phyloP scores from a whole-genome alignment of 148 eudicot genomes.

The Arctostaphylos glauca region DNA sequence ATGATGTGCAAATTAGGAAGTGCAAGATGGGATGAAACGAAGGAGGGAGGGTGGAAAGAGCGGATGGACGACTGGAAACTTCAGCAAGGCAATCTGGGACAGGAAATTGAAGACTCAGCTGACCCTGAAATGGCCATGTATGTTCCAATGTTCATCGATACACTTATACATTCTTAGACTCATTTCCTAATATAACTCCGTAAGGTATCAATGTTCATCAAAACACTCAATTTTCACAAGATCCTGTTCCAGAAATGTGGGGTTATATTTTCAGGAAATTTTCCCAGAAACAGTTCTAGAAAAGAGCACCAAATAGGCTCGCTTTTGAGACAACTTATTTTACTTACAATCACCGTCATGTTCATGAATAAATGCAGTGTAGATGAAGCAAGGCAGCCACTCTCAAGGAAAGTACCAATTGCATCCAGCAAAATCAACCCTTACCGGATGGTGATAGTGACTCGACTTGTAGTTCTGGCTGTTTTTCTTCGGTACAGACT shows the following conservation, averaged over 20 bases:
- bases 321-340: background rate
- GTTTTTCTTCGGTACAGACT: conserved; percentile 86
- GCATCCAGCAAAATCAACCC: conserved; percentile 98
- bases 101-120: conserved; percentile 58
- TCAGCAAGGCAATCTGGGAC: conserved; percentile 84
- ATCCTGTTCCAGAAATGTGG: background rate
- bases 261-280: background rate
- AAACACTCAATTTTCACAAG: too few species aligned
- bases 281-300: background rate
- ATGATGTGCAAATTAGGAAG: conserved; percentile 45
- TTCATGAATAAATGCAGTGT: conserved; percentile 30
- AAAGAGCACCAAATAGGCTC: background rate
- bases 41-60: conserved; percentile 84
- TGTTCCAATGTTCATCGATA: background rate
- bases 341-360: background rate
- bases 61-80: conserved; percentile 88
- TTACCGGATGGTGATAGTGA: conserved; percentile 88
- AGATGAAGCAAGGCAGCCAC: conserved; percentile 97
- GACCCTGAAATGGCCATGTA: conserved; percentile 87
- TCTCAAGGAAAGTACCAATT: conserved; percentile 94
- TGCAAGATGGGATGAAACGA: conserved; percentile 84
- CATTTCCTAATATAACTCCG: background rate
- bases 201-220: too few species aligned
- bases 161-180: background rate
- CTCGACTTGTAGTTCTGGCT: conserved; percentile 72